Percentiles rank a stretch among this genome's conserved stretches.
Conservation (phyloP, 805 yeast species). For the Wickerhamiella sergipiensis region DNA sequence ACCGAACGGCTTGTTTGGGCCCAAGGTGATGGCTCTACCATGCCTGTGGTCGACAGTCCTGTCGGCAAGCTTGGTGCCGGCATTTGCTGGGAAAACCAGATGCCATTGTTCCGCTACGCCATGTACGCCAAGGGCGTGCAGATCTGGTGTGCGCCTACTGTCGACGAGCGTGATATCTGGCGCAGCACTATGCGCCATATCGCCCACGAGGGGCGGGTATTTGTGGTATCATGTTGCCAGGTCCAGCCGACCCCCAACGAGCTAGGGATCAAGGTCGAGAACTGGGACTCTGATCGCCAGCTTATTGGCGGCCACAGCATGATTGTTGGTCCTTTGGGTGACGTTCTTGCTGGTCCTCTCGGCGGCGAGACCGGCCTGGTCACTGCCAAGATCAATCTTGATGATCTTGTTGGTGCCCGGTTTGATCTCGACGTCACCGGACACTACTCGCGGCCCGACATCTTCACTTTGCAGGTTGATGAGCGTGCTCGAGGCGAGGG, state of each 20-base stretch:
- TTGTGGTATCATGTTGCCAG: constrained; percentile 30
- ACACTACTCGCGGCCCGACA: constrained; percentile 33
- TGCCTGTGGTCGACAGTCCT: constrained; percentile 26
- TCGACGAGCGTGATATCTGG: constrained; percentile 35
- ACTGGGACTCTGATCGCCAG: constrained; percentile 23
- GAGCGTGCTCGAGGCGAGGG: constrained; percentile 17
- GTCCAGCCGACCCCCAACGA: constrained; percentile 24
- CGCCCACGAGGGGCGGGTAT: constrained; percentile 31
- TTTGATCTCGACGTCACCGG: constrained; percentile 33
- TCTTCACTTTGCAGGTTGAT: constrained; percentile 31
- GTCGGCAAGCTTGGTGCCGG: constrained; percentile 33
- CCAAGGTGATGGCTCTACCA: constrained; percentile 34
- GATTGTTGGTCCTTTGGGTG: constrained; percentile 32
- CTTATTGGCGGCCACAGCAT: constrained; percentile 31
- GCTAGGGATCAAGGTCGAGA: constrained; percentile 6
- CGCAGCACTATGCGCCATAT: constrained; percentile 30
- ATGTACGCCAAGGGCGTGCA: constrained; percentile 32
- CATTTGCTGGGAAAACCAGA: constrained; percentile 36
- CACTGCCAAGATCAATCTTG: constrained; percentile 30
- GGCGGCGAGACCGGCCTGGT: constrained; percentile 30
- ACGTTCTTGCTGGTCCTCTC: constrained; percentile 32
- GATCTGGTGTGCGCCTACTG: constrained; percentile 33
- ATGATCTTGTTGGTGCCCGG: constrained; percentile 27
- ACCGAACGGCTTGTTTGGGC: constrained; percentile 35
- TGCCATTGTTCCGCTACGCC: constrained; percentile 30